These are phyloP conservation scores for Arthrobotrys entomopaga DNA, from an alignment of 2,329 filamentous ascomycete genomes.

Conservation along the genomic window DNA sequence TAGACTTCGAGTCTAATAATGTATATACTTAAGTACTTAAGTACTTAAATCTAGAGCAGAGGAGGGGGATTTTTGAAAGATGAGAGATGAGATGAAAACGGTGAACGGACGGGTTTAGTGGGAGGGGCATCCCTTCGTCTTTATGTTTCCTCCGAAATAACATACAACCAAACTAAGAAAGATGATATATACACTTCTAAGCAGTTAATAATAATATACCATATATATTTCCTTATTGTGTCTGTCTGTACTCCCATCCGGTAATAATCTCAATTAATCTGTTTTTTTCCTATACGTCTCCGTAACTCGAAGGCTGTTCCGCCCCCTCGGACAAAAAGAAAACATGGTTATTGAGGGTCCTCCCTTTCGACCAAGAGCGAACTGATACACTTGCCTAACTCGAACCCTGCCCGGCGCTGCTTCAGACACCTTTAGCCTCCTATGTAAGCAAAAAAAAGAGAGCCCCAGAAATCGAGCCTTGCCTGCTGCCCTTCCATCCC, in stretches of 20 bases:
- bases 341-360: conserved; percentile 4
- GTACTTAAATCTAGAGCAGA: too few relatives aligned
- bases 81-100: conserved; percentile 30
- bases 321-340: conserved; percentile 46
- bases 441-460: not conserved
- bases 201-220: too few relatives aligned
- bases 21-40: too few relatives aligned
- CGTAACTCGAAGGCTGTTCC: conserved; percentile 23
- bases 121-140: conserved; percentile 15
- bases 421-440: conserved; percentile 37
- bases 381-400: conserved; percentile 54
- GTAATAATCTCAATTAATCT: not conserved
- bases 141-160: conserved; percentile 2
- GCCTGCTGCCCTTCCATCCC: conserved; percentile 2
- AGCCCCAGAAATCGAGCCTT: too few relatives aligned
- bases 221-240: conserved; percentile 1
- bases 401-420: conserved; percentile 43
- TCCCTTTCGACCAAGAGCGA: conserved; percentile 38
- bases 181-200: not conserved
- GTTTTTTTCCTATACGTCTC: conserved; percentile 31
- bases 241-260: too few relatives aligned
- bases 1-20: too few relatives aligned
- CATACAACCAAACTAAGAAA: not conserved
- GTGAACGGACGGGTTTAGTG: too few relatives aligned
- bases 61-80: conserved; percentile 1